These are phyloP conservation scores for Boletus coffeatus DNA, from an alignment of 1,284 basidiomycete species.

Conservation along the genomic window DNA sequence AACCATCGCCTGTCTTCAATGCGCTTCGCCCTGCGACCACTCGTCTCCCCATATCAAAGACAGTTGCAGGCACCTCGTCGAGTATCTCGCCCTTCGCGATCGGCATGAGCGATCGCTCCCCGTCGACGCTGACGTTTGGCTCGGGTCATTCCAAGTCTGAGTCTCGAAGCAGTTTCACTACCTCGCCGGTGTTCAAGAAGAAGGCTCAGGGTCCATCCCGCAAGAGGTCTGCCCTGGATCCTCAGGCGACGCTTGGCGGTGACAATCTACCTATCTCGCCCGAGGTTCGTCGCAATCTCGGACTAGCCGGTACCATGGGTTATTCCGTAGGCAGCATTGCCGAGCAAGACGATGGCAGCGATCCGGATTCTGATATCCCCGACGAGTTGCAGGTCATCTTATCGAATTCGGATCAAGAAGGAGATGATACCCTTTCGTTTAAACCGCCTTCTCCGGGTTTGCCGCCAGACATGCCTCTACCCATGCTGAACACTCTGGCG, in stretches of 20 bases:
- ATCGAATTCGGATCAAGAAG: slow-evolving; percentile 40
- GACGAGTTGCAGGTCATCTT: slow-evolving; percentile 65
- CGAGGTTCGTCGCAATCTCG: slow-evolving; percentile 49
- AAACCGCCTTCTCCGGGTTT: slow-evolving; percentile 35
- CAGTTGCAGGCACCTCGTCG: slow-evolving; percentile 6
- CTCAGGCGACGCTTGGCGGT: slow-evolving; percentile 12
- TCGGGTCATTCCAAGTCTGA: slow-evolving; percentile 32
- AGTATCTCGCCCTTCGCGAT: slow-evolving; percentile 14
- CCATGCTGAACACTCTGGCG: slow-evolving; percentile 42
- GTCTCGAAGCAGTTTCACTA: slow-evolving; percentile 28
- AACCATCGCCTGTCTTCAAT: slow-evolving; percentile 49
- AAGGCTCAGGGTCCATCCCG: slow-evolving; percentile 33
- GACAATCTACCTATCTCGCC: slow-evolving; percentile 39
- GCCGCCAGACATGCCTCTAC: slow-evolving; percentile 39
- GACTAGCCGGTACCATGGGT: slow-evolving; percentile 61
- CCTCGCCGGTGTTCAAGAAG: slow-evolving; percentile 49
- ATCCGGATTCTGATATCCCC: slow-evolving; percentile 71
- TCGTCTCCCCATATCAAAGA: slow-evolving; percentile 18
- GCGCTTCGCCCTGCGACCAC: slow-evolving; percentile 48
- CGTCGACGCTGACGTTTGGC: slow-evolving; percentile 47
- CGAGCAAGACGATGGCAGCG: slow-evolving; percentile 44
- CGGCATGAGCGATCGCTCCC: slow-evolving; percentile 29
- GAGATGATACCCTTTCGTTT: slow-evolving; percentile 43
- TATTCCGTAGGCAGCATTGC: slow-evolving; percentile 43
- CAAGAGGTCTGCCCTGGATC: slow-evolving; percentile 35